Base-by-base conservation (phyloP, 208 protist genomes). In the Naegleria fowleri region DNA sequence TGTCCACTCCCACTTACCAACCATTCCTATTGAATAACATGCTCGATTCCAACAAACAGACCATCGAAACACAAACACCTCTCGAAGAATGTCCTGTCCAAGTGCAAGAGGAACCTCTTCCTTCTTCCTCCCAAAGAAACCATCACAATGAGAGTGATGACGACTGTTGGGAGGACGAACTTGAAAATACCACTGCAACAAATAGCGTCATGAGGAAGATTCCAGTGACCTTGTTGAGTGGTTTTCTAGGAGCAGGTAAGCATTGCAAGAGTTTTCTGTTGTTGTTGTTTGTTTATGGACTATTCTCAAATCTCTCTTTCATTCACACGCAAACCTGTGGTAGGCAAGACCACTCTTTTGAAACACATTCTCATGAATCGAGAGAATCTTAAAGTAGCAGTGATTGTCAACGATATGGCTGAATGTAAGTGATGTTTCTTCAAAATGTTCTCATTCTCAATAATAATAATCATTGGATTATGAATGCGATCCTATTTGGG, bases 361-460 rank as follows among this genome's bases (percentile, higher is more conserved):
- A 93, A 96, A 90, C 84, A 95, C 90, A 93, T 96, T 22, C 87
- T 96, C n/a, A 79, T 86, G 22, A 95, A 94, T 90, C 33, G 92
- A 29, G 88, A 93, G 19, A 92, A 92, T 6, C 58, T 94, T 29
- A 92, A 91, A 88, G 39, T 94, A 0, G 94, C 94, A 22, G 90
- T 96, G 5, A 91, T 97, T 59, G 96, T 97, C 22, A 97, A 97
- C 92, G 96, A 97, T 92, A 97, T 97, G 96, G 92, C 93, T 36
- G 67, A 25, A 79, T 36, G 67, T 79, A 79, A 79, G 67, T 79
- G n/a, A 76, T 40, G 16, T 76, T 29, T 4, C 13, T 29, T 67
- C 55, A 15, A 67, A 29, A 29, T 16, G 11, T 3, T 51, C 25
- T 25, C 22, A 39, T 33, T 87, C 9, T 36, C 6, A 22, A 75